Evolutionary conservation across 148 eudicot genomes (phyloP).

Genomic region (Fallopia convolvulus): DNA sequence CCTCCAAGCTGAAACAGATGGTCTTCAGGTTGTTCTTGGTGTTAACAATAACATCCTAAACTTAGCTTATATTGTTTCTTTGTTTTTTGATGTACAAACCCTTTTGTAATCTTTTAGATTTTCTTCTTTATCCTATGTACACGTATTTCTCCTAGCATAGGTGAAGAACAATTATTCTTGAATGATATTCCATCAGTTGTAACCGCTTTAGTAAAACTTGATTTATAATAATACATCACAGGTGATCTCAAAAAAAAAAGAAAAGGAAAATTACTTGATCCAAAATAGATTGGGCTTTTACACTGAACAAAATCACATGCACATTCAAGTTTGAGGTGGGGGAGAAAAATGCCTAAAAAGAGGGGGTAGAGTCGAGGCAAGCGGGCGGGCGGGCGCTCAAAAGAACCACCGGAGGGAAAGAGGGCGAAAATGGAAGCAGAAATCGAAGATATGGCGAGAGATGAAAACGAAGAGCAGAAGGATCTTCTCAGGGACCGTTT

Average conservation of each 20-base stretch:
- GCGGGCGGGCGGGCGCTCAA: background rate
- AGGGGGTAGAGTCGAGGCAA: background rate
- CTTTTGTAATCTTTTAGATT: no score
- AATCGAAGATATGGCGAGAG: slow-evolving; percentile 23
- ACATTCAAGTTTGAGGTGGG: background rate
- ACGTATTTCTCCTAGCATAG: no score
- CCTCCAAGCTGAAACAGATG: no score
- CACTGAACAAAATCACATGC: background rate
- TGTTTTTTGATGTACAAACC: no score
- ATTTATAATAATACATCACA: no score
- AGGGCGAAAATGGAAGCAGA: slow-evolving; percentile 23
- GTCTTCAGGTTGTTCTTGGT: no score
- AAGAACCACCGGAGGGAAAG: slow-evolving; percentile 1
- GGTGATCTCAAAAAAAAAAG: background rate
- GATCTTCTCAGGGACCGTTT: slow-evolving; percentile 60
- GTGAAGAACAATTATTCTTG: no score
- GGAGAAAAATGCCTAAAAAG: background rate
- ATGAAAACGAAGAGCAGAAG: slow-evolving; percentile 45
- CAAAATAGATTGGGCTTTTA: background rate
- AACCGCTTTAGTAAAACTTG: no score
- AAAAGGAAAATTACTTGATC: background rate
- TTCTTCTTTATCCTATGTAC: no score
- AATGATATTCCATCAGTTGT: no score
- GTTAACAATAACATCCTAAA: no score
- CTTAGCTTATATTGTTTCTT: no score